phyloP scores from a whole-genome alignment of 176 grass and related monocot genomes.

The Tillandsia leiboldiana region DNA sequence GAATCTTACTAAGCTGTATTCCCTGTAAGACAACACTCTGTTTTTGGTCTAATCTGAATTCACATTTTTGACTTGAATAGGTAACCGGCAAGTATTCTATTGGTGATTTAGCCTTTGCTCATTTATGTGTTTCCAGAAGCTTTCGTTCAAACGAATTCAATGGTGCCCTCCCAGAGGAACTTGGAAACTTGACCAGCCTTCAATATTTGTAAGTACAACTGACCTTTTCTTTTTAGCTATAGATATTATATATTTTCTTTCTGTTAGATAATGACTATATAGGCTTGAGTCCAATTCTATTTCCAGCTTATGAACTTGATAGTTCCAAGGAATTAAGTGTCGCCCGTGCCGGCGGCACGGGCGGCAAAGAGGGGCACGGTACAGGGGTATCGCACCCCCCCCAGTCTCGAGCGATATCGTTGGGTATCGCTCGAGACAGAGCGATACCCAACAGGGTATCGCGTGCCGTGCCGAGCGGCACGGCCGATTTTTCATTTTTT shows the following conservation, averaged over 20 bases:
- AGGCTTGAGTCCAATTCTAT: neutral
- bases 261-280: neutral
- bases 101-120: neutral
- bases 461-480: too few relatives aligned
- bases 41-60: neutral
- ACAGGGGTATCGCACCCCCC: too few relatives aligned
- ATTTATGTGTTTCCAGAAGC: slow-evolving; percentile 13
- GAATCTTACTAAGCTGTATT: slow-evolving; percentile 9
- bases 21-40: slow-evolving; percentile 2
- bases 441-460: too few relatives aligned
- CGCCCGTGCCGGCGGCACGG: too few relatives aligned
- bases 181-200: neutral
- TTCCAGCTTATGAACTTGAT: neutral
- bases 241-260: neutral
- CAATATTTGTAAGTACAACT: slow-evolving; percentile 13
- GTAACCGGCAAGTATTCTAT: neutral
- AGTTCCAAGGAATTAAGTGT: too few relatives aligned
- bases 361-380: too few relatives aligned
- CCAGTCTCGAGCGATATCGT: too few relatives aligned
- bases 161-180: neutral
- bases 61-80: neutral
- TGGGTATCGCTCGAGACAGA: too few relatives aligned
- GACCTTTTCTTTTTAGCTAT: neutral
- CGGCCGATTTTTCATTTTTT: too few relatives aligned
- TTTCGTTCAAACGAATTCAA: slow-evolving; percentile 12